Evolutionary conservation across 2,329 filamentous ascomycete genomes (phyloP), one percentile per base, ranked within the genome.

Genomic region (Claviceps sp.): DNA sequence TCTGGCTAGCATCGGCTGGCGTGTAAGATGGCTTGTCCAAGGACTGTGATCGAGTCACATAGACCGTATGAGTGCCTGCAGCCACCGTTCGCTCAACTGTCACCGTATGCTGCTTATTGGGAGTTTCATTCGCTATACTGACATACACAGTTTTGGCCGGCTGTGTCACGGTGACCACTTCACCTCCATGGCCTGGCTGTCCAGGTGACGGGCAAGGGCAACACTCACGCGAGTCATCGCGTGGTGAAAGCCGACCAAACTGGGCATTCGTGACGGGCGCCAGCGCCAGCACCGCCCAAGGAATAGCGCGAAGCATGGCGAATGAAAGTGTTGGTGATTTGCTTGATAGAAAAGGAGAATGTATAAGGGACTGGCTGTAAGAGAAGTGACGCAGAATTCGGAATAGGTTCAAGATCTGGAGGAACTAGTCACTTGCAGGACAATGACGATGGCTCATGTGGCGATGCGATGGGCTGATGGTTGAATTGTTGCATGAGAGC

Each of bases 121-220:
- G 48, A 13, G 20, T 16, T 54, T 48, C 60, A 52, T 26, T 56
- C 9, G 51, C 41, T 37, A 61, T 40, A 60, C 55, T 49, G 34
- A 59, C 53, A 2, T 60, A 65, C 7, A 65, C 55, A 18, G 64
- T 67, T 47, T 64, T 56, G 37, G 54, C 56, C 26, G 55, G 52
- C 8, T 57, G 52, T 42, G 60, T 63, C 34, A 65, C 55, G 20
- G 61, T 65, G 38, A 66, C 56, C 11, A 61, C 62, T 8, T 54
- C 52, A 8, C 44, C 37, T 13, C 47, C 57, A n/a, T 55, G 51
- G 8, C 47, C 51, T 22, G 55, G 30, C 13, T 51, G 54, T 22
- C 55, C 55, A 18, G 60, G 43, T 9, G 52, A 48, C 5, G 59
- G 52, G 24, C 66, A 68, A 37, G 65, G 60, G 43, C 63, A 65